Evolutionary conservation across 495 filamentous ascomycete species (phyloP).

Genomic region (Hamigera avellanea): DNA sequence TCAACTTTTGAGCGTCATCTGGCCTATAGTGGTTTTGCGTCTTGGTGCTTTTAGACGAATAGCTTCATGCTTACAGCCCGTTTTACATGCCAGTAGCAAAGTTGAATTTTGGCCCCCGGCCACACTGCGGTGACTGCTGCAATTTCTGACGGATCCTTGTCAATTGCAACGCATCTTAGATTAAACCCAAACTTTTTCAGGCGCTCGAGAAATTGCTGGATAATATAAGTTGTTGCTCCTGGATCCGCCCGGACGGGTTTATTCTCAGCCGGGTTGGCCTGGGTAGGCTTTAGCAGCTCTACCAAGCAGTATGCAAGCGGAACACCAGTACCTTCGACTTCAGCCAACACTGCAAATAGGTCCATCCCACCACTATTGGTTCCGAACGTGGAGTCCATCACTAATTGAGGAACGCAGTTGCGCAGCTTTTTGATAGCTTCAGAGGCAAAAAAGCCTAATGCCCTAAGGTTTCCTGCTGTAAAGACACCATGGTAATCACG

Average conservation of each 20-base stretch:
- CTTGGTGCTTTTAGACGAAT: constrained; percentile 2
- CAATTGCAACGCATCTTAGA: neutral
- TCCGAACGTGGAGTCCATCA: constrained; percentile 3
- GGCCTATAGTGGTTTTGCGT: constrained; percentile 1
- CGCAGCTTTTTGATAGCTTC: neutral
- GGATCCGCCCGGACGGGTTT: neutral
- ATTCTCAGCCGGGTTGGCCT: neutral
- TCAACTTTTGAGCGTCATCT: constrained; percentile 1
- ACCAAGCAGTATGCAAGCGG: neutral
- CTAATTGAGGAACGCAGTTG: neutral
- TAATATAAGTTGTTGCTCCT: neutral
- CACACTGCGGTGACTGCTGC: constrained; percentile 2
- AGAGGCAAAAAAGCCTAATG: constrained; percentile 1
- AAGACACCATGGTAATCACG: neutral
- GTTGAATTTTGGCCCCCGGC: constrained; percentile 1
- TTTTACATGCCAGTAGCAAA: constrained; percentile 3
- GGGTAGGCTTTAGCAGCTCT: neutral
- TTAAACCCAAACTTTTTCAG: neutral
- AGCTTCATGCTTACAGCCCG: constrained; percentile 3
- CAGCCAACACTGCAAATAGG: constrained; percentile 1
- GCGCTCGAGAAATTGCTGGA: neutral
- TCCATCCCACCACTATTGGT: constrained; percentile 2
- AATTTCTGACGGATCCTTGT: constrained; percentile 1
- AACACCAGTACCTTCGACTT: neutral
- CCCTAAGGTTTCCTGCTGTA: neutral